Evolutionary conservation across 2,329 filamentous ascomycete genomes (phyloP), one percentile per base, ranked within the genome.

Genomic region (Diaporthe longicolla): DNA sequence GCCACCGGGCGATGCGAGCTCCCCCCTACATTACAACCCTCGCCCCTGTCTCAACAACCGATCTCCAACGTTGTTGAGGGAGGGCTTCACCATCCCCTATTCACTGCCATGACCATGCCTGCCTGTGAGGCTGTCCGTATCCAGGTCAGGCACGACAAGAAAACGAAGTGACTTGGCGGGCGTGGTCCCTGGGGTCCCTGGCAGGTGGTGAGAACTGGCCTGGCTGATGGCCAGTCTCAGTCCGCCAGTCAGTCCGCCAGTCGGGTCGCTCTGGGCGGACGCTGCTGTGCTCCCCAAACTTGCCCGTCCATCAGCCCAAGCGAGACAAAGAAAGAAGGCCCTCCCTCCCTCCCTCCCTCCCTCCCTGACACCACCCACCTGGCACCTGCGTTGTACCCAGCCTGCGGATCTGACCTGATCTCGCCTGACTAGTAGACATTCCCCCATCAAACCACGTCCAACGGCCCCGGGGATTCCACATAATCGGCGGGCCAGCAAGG

Each of bases 1-100:
- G 45, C 26, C 43, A 66, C 43, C 4, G 26, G 40, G 59, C 59
- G 59, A 65, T 65, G 40, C 59, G 59, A 65, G 59, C 59, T 63
- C 59, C 59, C 58, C 58, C 55, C 19, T 7, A n/a, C 10, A 21
- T 21, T 59, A 40, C 32, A 32, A 58, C 21, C 32, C 32, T 8
- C 10, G 15, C 57, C 61, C 63, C 63, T 54, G 63, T 54, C 63
- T 68, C 63, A 68, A 68, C 63, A 68, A 68, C 48, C 11, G n/a
- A 40, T 52, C 57, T 71, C 50, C 59, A 72, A 57, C 52, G 58
- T 57, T 72, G 70, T 72, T 68, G 70, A 65, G 45, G 43, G 55
- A 54, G 55, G 21, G 55, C 61, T 35, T 69, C 43, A 59, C 21
- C 40, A 50, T 48, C 59, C 29, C 71, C 71, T 57, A 43, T 58